Percentiles rank a stretch among this genome's conserved stretches.
phyloP scores from a whole-genome alignment of 257 asterid genomes.

The Pogostemon cablin region DNA sequence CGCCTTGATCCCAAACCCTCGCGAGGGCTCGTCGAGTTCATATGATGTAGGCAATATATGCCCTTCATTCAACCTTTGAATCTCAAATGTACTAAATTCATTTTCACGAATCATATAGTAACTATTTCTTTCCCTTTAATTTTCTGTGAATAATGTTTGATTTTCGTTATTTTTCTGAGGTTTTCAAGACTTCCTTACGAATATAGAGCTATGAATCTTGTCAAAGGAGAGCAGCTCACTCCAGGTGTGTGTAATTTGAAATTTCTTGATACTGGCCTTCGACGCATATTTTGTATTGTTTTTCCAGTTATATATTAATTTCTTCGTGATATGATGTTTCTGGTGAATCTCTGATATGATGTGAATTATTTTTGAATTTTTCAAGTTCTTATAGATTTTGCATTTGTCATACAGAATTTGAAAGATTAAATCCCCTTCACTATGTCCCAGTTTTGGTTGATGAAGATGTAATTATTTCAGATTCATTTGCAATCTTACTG shows the following conservation, averaged over 20 bases:
- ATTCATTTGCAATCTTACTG: conserved; percentile 73
- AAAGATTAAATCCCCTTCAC: conserved; percentile 72
- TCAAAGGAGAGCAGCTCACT: conserved; percentile 63
- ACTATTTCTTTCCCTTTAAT: too few relatives aligned
- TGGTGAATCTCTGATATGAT: background rate
- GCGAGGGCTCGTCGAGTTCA: too few relatives aligned
- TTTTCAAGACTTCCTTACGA: conserved; percentile 64
- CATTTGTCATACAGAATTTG: conserved; percentile 61
- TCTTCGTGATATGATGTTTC: background rate
- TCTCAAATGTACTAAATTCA: too few relatives aligned
- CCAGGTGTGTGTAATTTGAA: conserved; percentile 47
- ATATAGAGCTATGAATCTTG: conserved; percentile 72
- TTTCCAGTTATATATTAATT: background rate
- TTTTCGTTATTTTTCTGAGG: conserved; percentile 1
- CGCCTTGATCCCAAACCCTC: too few relatives aligned
- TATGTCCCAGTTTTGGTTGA: conserved; percentile 80
- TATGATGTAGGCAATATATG: too few relatives aligned
- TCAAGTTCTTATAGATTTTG: conserved; percentile 2
- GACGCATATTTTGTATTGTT: background rate
- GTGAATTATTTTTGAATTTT: background rate
- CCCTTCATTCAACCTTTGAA: too few relatives aligned
- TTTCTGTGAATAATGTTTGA: too few relatives aligned
- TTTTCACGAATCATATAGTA: too few relatives aligned
- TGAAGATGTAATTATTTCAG: conserved; percentile 69
- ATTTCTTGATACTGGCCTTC: background rate